Evolutionary conservation across 202 grass and related monocot genomes (phyloP), one percentile per base, ranked within the genome.

Genomic region (Digitaria exilis): DNA sequence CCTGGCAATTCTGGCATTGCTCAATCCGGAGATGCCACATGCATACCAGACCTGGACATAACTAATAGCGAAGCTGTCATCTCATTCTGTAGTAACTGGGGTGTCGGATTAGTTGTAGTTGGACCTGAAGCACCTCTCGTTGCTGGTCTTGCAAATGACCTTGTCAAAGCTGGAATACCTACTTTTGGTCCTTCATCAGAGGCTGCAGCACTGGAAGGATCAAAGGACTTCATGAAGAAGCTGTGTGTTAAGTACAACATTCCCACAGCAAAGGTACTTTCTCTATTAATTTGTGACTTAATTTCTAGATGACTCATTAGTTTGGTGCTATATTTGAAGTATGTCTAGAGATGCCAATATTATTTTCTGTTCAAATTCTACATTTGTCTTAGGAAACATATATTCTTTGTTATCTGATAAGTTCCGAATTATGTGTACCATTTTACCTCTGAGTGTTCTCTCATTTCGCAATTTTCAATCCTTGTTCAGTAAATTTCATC

Each of bases 211-310:
- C 80, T 98, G n/a, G 90, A 98, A 82, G 92, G 92, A 45, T 95
- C 92, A 21, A 98, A 98, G 21, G 90, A 93, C 46, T 98, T 98
- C 65, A 95, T 93, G 96, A 98, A 98, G 73, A 95, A 85, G 22
- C 64, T 98, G 69, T 98, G 96, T 14, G 83, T 88, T 78, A 93
- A 93, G 71, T 98, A 87, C 69, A 80, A 75, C 61, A 98, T 98
- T 51, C 92, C 90, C 1, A 98, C 96, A 57, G 96, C 96, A 41
- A 88, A 93, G 85, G 90, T 95, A 86, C 7, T 77, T 65, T 54
- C 44, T 65, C 44, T 69, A 61, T 77, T 77, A 39, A 39, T 81
- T 50, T 34, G 39, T 78, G 24, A 68, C 46, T 41, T 68, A 48
- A 8, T 68, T 55, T 31, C 52, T 32, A 41, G 6, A 41, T 2